These are phyloP conservation scores for Metschnikowia lochheadii DNA, from an alignment of 805 yeast species.

Conservation along the genomic window DNA sequence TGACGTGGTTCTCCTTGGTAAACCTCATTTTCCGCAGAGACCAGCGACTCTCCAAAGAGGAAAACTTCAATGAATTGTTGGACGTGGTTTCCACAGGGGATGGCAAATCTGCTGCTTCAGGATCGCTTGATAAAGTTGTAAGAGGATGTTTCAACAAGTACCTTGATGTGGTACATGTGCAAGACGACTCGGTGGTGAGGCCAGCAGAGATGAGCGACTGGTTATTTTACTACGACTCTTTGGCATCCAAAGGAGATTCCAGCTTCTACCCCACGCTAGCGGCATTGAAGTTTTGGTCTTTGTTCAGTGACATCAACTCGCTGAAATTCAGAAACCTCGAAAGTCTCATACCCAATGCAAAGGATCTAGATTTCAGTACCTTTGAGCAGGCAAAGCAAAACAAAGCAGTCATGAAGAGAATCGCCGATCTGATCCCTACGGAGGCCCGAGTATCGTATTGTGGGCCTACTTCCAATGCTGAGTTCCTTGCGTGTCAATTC, in stretches of 20 bases:
- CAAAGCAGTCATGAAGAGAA: slow-evolving; percentile 26
- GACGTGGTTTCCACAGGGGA: slow-evolving; percentile 41
- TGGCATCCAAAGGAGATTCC: slow-evolving; percentile 31
- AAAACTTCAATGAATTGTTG: slow-evolving; percentile 46
- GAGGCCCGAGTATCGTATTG: slow-evolving; percentile 28
- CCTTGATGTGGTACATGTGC: slow-evolving; percentile 52
- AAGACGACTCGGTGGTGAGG: slow-evolving; percentile 59
- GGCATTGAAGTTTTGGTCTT: slow-evolving; percentile 57
- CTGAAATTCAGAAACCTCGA: slow-evolving; percentile 10
- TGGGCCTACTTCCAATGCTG: slow-evolving; percentile 19
- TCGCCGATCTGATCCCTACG: slow-evolving; percentile 28
- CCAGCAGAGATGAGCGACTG: slow-evolving; percentile 69
- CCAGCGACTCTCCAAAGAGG: slow-evolving; percentile 41
- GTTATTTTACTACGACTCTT: slow-evolving; percentile 66
- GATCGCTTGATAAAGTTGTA: slow-evolving; percentile 60
- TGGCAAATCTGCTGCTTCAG: slow-evolving; percentile 34
- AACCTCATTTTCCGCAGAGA: slow-evolving; percentile 57
- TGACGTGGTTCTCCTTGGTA: slow-evolving; percentile 65
- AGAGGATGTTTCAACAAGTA: slow-evolving; percentile 70
- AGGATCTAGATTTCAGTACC: slow-evolving; percentile 34
- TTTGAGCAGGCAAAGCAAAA: slow-evolving; percentile 35
- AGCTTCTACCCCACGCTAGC: slow-evolving; percentile 53
- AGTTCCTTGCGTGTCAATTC: slow-evolving; percentile 25
- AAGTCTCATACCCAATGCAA: slow-evolving; percentile 29
- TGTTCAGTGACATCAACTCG: slow-evolving; percentile 58